These are phyloP conservation scores for Kwoniella sp. DNA, from an alignment of 768 basidiomycete genomes.

Conservation along the genomic window DNA sequence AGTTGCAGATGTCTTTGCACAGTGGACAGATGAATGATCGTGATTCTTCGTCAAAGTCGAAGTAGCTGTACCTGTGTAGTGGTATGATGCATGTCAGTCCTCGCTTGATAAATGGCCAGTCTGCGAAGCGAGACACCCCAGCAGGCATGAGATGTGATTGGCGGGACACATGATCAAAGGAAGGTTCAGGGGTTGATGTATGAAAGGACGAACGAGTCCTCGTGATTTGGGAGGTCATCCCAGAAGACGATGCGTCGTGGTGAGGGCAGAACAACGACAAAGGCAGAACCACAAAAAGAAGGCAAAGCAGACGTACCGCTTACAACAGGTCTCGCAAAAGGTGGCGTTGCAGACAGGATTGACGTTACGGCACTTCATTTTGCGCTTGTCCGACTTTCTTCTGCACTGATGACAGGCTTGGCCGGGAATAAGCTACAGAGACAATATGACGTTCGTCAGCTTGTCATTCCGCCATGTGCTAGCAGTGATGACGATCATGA, in stretches of 20 bases:
- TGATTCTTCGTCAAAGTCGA: slow-evolving; percentile 49
- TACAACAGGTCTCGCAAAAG: slow-evolving; percentile 51
- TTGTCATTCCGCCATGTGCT: slow-evolving; percentile 4
- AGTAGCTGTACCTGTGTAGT: slow-evolving; percentile 42
- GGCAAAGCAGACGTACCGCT: slow-evolving; percentile 33
- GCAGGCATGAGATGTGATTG: too few relatives aligned
- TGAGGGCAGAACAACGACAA: too few relatives aligned
- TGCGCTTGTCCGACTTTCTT: slow-evolving; percentile 39
- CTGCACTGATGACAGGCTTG: slow-evolving; percentile 53
- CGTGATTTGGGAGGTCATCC: background rate
- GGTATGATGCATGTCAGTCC: too few relatives aligned
- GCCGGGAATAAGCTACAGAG: slow-evolving; percentile 39
- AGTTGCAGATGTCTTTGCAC: slow-evolving; percentile 53
- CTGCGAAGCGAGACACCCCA: too few relatives aligned
- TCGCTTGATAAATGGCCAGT: too few relatives aligned
- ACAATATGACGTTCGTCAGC: background rate
- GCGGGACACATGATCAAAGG: background rate
- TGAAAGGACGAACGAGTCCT: slow-evolving; percentile 1
- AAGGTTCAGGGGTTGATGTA: background rate
- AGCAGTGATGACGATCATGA: background rate
- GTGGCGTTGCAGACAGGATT: slow-evolving; percentile 36
- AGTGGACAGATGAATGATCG: slow-evolving; percentile 52
- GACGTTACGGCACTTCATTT: slow-evolving; percentile 52
- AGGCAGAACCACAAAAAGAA: background rate
- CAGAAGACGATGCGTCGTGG: too few relatives aligned